Conservation (phyloP, 345 rosid species). For the Bruguiera gymnorhiza region DNA sequence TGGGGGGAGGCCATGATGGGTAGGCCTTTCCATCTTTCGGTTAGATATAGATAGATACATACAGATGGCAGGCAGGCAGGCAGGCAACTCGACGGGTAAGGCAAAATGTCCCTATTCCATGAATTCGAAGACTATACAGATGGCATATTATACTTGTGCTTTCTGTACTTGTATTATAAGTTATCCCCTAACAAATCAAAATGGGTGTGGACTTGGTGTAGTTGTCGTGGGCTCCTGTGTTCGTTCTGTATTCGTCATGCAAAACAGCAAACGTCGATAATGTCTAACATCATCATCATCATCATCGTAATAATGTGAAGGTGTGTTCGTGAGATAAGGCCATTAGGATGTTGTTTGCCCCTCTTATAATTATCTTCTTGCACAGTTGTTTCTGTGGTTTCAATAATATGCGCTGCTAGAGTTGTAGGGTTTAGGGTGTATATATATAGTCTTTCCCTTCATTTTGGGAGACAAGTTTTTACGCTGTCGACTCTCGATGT, state of each 20-base stretch:
- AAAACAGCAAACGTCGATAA: constrained; percentile 19
- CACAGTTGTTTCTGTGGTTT: background rate
- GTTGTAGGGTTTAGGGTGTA: background rate
- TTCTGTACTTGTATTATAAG: constrained; percentile 20
- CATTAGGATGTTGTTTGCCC: background rate
- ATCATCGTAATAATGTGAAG: no score
- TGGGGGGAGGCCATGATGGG: no score
- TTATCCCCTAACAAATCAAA: constrained; percentile 31
- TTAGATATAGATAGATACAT: no score
- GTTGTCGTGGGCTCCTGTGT: constrained; percentile 16
- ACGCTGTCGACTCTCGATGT: background rate
- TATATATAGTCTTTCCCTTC: no score
- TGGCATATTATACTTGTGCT: constrained; percentile 10
- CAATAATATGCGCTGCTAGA: no score
- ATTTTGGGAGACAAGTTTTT: no score
- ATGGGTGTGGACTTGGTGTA: constrained; percentile 20
- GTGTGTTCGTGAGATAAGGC: no score
- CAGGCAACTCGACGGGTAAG: no score
- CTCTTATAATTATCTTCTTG: background rate
- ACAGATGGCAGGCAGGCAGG: no score
- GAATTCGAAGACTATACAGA: constrained; percentile 19
- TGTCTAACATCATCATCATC: no score
- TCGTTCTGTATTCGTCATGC: constrained; percentile 22
- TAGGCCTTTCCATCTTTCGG: no score
- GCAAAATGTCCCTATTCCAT: constrained; percentile 23